These are phyloP conservation scores for Xerocomellus amylosporus DNA, from an alignment of 768 basidiomycete species.

Conservation along the genomic window DNA sequence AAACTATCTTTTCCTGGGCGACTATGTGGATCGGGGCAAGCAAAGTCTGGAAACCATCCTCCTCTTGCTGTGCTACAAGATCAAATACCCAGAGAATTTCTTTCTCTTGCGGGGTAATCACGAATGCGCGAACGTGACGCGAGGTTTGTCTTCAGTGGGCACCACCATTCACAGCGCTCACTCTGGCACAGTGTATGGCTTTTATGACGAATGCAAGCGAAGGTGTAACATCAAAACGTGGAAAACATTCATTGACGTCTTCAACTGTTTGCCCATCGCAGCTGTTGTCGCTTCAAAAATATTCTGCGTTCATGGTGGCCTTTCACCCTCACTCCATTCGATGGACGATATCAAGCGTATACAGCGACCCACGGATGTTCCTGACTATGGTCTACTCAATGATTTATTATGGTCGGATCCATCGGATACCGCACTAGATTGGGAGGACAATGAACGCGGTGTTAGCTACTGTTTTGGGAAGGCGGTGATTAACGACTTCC, in stretches of 20 bases:
- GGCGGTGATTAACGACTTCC: conserved; percentile 93
- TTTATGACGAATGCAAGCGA: conserved; percentile 99
- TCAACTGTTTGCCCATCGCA: conserved; percentile 98
- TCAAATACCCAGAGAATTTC: conserved; percentile 99
- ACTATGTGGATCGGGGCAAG: conserved; percentile 98
- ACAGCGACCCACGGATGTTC: conserved; percentile 96
- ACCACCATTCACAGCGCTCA: conserved; percentile 20
- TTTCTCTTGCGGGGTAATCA: conserved; percentile 97
- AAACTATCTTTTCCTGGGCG: conserved; percentile 98
- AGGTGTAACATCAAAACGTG: conserved; percentile 99
- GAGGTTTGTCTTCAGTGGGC: conserved; percentile 58
- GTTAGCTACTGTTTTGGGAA: conserved; percentile 99
- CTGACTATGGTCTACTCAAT: conserved; percentile 95
- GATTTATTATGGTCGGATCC: conserved; percentile 99
- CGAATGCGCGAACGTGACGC: conserved; percentile 98
- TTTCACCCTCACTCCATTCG: conserved; percentile 86
- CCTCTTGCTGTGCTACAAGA: conserved; percentile 96
- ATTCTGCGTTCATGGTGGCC: conserved; percentile 97
- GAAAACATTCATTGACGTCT: conserved; percentile 99
- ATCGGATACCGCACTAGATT: conserved; percentile 94
- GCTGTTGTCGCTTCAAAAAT: conserved; percentile 99
- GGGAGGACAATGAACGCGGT: conserved; percentile 99
- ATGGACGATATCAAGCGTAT: conserved; percentile 99
- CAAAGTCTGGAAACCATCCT: conserved; percentile 98
- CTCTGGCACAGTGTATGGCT: conserved; percentile 78